These are phyloP conservation scores for Ramaria sp. DNA, from an alignment of 768 basidiomycete species.

Conservation along the genomic window DNA sequence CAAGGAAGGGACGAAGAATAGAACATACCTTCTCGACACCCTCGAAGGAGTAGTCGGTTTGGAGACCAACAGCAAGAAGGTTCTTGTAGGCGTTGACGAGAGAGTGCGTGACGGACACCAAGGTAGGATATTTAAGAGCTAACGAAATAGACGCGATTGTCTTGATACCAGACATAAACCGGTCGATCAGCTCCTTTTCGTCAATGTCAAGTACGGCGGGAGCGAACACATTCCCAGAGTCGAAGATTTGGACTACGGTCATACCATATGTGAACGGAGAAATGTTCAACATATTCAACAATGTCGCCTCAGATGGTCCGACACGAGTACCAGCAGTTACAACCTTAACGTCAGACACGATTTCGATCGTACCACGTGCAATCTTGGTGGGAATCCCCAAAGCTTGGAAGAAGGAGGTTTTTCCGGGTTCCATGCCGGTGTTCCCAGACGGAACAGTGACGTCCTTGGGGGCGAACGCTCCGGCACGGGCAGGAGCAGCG, in stretches of 20 bases:
- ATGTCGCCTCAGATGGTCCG: conserved; percentile 92
- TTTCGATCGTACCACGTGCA: conserved; percentile 99
- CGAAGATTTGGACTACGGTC: conserved; percentile 95
- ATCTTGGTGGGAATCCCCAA: conserved; percentile 99
- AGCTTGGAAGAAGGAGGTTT: conserved; percentile 99
- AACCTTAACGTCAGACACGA: conserved; percentile 94
- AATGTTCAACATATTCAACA: conserved; percentile 99
- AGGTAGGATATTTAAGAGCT: conserved; percentile 93
- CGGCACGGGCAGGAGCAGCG: conserved; percentile 96
- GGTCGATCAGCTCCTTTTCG: conserved; percentile 81
- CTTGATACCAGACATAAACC: conserved; percentile 90
- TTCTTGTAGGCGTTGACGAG: conserved; percentile 99
- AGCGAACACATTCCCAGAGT: conserved; percentile 85
- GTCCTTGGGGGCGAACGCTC: conserved; percentile 88
- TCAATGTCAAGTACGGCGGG: conserved; percentile 88
- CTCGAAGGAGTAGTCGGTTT: conserved; percentile 92
- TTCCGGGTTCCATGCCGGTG: conserved; percentile 99
- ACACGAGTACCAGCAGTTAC: conserved; percentile 88
- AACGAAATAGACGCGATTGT: conserved; percentile 93
- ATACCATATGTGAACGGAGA: conserved; percentile 99
- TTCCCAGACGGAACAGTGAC: conserved; percentile 90
- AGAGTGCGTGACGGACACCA: conserved; percentile 89
- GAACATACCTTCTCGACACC: conserved; percentile 77
- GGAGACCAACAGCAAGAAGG: conserved; percentile 77
- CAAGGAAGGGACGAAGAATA: conserved; percentile 17